Evolutionary conservation across 2,329 filamentous ascomycete species (phyloP).

Genomic region (Drechslerella stenobrocha): DNA sequence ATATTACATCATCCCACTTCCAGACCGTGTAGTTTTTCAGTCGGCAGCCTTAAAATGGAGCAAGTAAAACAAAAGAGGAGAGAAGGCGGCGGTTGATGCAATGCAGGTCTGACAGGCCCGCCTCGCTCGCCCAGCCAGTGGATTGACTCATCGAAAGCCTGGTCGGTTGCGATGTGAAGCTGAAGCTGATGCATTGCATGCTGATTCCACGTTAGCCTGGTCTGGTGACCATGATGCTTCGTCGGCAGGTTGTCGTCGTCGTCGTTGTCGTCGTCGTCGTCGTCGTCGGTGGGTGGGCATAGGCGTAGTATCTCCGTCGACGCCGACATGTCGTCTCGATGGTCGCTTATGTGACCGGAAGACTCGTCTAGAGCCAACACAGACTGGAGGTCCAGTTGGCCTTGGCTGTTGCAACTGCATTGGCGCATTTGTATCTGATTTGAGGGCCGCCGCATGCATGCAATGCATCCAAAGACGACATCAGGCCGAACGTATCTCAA

Average conservation of each 20-base stretch:
- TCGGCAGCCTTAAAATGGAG: slow-evolving; percentile 39
- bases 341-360: neutral
- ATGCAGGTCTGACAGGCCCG: slow-evolving; percentile 45
- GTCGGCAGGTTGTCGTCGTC: neutral
- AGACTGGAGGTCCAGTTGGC: no score
- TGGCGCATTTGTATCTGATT: no score
- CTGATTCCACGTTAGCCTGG: slow-evolving; percentile 23
- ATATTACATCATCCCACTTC: slow-evolving; percentile 48
- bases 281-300: slow-evolving; percentile 33
- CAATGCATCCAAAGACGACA: slow-evolving; percentile 18
- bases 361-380: slow-evolving; percentile 4
- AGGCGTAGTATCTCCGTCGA: slow-evolving; percentile 6
- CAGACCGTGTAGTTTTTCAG: slow-evolving; percentile 12
- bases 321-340: neutral
- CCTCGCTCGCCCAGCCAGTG: slow-evolving; percentile 34
- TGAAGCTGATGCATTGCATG: slow-evolving; percentile 19
- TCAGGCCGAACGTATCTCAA: slow-evolving; percentile 24
- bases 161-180: no score
- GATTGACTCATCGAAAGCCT: slow-evolving; percentile 40
- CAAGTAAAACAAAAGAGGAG: slow-evolving; percentile 1
- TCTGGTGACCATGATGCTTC: slow-evolving; percentile 48
- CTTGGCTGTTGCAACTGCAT: neutral
- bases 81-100: neutral
- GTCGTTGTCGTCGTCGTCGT: slow-evolving; percentile 25
- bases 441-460: slow-evolving; percentile 5